Evolutionary conservation across 2,329 filamentous ascomycete genomes (phyloP).

Genomic region (Helotiales sp.): DNA sequence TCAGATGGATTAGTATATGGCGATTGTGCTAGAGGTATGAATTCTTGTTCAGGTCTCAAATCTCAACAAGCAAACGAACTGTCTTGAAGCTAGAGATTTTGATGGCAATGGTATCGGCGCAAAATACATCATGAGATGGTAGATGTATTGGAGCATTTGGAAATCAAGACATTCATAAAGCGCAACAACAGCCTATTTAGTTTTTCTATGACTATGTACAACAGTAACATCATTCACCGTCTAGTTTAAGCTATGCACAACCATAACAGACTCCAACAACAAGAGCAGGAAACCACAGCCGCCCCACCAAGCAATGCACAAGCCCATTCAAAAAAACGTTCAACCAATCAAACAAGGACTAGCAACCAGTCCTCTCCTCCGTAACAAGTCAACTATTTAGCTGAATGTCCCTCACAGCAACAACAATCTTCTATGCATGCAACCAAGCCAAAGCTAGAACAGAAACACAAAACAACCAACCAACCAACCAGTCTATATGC

Average conservation of each 20-base stretch:
- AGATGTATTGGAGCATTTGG: too few species aligned
- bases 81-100: too few species aligned
- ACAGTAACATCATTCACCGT: not conserved
- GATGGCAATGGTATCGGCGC: too few species aligned
- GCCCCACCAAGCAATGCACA: not conserved
- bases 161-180: not conserved
- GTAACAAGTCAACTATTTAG: not conserved
- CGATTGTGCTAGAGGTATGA: too few species aligned
- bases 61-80: too few species aligned
- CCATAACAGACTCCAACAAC: slow-evolving; percentile 1
- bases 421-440: slow-evolving; percentile 1
- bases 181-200: not conserved
- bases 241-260: slow-evolving; percentile 12
- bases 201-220: slow-evolving; percentile 10
- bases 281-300: not conserved
- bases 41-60: too few species aligned
- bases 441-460: not conserved
- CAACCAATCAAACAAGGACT: not conserved
- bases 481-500: slow-evolving; percentile 11
- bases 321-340: not conserved
- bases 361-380: not conserved
- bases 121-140: too few species aligned
- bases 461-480: not conserved
- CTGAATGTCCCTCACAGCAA: slow-evolving; percentile 1
- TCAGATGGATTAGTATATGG: too few species aligned